phyloP scores from a whole-genome alignment of 306 rosid species.

The Citrullus colocynthis region DNA sequence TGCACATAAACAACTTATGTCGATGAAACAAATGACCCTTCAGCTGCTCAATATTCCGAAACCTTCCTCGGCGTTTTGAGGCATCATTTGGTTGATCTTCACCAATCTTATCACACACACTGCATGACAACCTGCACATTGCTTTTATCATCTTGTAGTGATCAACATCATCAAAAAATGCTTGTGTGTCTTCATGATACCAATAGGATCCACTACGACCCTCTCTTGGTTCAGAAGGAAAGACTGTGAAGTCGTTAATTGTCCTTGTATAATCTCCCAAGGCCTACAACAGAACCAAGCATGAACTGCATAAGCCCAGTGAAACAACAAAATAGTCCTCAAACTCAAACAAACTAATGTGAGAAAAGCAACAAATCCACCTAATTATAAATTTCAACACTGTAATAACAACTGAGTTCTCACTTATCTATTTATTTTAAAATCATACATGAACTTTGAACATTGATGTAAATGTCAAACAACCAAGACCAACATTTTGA shows the following conservation, averaged over 20 bases:
- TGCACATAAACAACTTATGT: slow-evolving; percentile 74
- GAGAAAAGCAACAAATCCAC: neutral
- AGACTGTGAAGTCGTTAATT: slow-evolving; percentile 31
- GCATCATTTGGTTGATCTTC: slow-evolving; percentile 52
- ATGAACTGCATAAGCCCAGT: neutral
- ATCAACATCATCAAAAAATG: slow-evolving; percentile 35
- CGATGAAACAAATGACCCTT: slow-evolving; percentile 82
- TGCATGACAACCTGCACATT: slow-evolving; percentile 62
- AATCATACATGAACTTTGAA: neutral
- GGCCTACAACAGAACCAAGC: slow-evolving; percentile 19
- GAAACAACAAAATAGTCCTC: neutral
- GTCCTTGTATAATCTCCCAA: slow-evolving; percentile 46
- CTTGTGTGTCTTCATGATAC: slow-evolving; percentile 41
- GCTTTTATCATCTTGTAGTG: slow-evolving; percentile 59
- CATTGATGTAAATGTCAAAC: neutral
- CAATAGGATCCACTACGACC: slow-evolving; percentile 34
- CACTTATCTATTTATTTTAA: neutral
- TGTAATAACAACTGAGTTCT: neutral
- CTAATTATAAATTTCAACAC: neutral
- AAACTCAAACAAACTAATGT: neutral
- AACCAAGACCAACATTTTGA: neutral
- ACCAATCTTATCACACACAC: slow-evolving; percentile 66
- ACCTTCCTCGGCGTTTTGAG: slow-evolving; percentile 45
- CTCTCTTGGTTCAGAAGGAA: slow-evolving; percentile 32
- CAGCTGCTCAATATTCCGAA: slow-evolving; percentile 71